These are phyloP conservation scores for Chrysanthemum makinoi DNA, from an alignment of 129 eudicot genomes.

Conservation along the genomic window DNA sequence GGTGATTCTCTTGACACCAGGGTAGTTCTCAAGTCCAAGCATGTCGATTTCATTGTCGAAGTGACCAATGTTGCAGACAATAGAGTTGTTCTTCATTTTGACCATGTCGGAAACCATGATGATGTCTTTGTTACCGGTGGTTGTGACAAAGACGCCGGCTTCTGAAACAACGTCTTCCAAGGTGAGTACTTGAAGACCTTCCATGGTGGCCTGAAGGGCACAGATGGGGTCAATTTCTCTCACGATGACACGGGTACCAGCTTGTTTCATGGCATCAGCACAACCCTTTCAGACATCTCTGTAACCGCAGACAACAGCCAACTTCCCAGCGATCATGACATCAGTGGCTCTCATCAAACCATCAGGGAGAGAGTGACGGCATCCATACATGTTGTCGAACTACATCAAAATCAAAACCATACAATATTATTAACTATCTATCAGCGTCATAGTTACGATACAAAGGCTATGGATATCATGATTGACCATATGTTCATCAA, in stretches of 20 bases:
- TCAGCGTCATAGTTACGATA: too few relatives aligned
- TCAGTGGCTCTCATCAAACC: conserved; percentile 61
- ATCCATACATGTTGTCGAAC: conserved; percentile 51
- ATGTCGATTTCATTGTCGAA: too few relatives aligned
- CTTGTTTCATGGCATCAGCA: conserved; percentile 52
- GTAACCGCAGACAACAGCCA: conserved; percentile 41
- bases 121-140: conserved; percentile 55
- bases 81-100: conserved; percentile 44
- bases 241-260: conserved; percentile 53
- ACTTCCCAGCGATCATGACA: conserved; percentile 50
- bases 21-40: too few relatives aligned
- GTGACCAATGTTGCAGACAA: conserved; percentile 37
- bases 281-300: conserved; percentile 53
- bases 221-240: conserved; percentile 58
- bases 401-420: conserved; percentile 7
- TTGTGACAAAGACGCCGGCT: conserved; percentile 47
- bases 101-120: conserved; percentile 51
- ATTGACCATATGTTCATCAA: too few relatives aligned
- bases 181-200: conserved; percentile 48
- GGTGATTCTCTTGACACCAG: too few relatives aligned
- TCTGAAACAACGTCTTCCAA: conserved; percentile 42
- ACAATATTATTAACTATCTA: too few relatives aligned
- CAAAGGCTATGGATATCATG: too few relatives aligned
- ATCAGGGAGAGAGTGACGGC: conserved; percentile 57
- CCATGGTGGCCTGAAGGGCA: conserved; percentile 48